These are phyloP conservation scores for Cystobasidium ongulense DNA, from an alignment of 768 basidiomycete species.

Conservation along the genomic window DNA sequence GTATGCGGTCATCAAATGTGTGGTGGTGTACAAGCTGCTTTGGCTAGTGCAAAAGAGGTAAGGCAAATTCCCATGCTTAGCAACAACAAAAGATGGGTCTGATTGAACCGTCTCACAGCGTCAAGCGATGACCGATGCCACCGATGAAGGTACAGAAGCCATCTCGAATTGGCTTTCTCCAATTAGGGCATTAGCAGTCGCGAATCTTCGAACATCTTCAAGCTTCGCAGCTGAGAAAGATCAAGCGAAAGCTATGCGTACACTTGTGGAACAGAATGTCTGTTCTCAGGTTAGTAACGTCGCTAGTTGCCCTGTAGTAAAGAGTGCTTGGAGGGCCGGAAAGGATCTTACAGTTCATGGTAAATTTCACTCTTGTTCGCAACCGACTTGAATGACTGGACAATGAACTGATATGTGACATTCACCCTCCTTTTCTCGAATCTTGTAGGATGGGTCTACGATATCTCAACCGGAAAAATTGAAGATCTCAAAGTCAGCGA, in stretches of 20 bases:
- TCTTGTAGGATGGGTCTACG: slow-evolving; percentile 32
- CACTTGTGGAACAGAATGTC: slow-evolving; percentile 25
- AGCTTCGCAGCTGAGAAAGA: not conserved
- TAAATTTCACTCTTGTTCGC: not conserved
- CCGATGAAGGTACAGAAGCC: slow-evolving; percentile 23
- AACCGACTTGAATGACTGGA: too few relatives aligned
- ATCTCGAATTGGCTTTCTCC: slow-evolving; percentile 30
- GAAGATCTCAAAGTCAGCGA: slow-evolving; percentile 26
- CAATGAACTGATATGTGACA: too few relatives aligned
- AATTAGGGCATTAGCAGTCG: slow-evolving; percentile 26
- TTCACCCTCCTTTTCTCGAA: not conserved
- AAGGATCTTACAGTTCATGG: slow-evolving; percentile 29
- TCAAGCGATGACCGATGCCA: not conserved
- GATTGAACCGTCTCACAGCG: slow-evolving; percentile 12
- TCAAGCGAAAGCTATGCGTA: not conserved
- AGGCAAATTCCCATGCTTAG: not conserved
- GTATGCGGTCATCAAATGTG: slow-evolving; percentile 36
- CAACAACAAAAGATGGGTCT: not conserved
- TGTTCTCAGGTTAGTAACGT: slow-evolving; percentile 31
- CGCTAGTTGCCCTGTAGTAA: slow-evolving; percentile 18
- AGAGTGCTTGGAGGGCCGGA: slow-evolving; percentile 28
- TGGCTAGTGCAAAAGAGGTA: slow-evolving; percentile 29
- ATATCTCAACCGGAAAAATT: slow-evolving; percentile 29
- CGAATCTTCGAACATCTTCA: slow-evolving; percentile 11
- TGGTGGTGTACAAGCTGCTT: slow-evolving; percentile 34